Base-by-base conservation (phyloP, 1,284 basidiomycete genomes). In the Cutaneotrichosporon dermatis region DNA sequence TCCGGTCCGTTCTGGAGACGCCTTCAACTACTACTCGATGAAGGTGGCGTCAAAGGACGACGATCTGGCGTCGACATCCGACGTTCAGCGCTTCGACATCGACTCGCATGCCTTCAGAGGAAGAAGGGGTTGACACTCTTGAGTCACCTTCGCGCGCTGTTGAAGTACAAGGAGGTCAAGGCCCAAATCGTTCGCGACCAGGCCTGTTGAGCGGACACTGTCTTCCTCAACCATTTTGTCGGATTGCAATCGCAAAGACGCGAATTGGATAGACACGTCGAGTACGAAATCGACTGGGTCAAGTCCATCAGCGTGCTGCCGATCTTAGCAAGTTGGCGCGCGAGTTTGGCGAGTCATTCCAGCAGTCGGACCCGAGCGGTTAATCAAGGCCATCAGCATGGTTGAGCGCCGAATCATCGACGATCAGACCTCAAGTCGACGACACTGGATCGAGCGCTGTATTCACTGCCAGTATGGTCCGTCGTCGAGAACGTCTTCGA, bases 251-350 rank as follows among this genome's bases (percentile, higher is more conserved):
- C 91, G 0, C 92, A 92, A 74, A 86, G 87, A 66, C 84, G 92
- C n/a, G 90, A 89, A 9, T 85, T 83, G 5, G 83, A 84, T 13
- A 86, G 80, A 59, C 94, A 97, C 69, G 86, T 96, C 67, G 92
- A 96, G 75, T 97, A 90, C 77, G 94, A 97, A 77, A 88, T 88
- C 39, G 94, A 97, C 36, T 96, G 92, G 91, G 90, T 94, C 63
- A 89, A 87, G 69, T 89, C 94, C 8, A 96, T 96, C 79, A 92
- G 92, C 68, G 87, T 94, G 36, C 91, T 91, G 6, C 84, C 6
- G 92, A 91, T 34, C 79, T 97, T 12, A 88, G 89, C 3, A 86
- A 91, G 46, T 85, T 92, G 44, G 89, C 91, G 78, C 90, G 92
- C 71, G 88, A 88, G 4, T 89, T 92, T 63, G 92, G 92, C 7